Evolutionary conservation across 495 filamentous ascomycete genomes (phyloP).

Genomic region (Aspergillus olivimuriae): DNA sequence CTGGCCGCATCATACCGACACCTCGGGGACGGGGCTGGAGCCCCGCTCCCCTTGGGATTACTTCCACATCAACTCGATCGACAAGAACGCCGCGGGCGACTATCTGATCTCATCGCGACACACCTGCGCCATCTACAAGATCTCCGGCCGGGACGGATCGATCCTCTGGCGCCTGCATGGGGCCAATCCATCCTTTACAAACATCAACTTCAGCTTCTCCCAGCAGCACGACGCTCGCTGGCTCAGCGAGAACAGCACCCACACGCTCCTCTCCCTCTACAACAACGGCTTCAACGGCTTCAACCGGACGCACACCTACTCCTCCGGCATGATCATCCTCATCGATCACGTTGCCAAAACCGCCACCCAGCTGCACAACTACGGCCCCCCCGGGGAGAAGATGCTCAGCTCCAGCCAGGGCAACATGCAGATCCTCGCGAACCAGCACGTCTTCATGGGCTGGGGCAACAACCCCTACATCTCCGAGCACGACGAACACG

Average conservation of each 20-base stretch:
- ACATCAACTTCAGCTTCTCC: slow-evolving; percentile 49
- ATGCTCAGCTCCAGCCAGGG: slow-evolving; percentile 55
- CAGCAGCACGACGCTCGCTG: slow-evolving; percentile 59
- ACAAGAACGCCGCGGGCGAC: slow-evolving; percentile 50
- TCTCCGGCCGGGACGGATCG: slow-evolving; percentile 52
- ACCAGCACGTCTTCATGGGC: slow-evolving; percentile 51
- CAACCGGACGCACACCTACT: slow-evolving; percentile 41
- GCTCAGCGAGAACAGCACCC: slow-evolving; percentile 44
- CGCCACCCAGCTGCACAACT: slow-evolving; percentile 40
- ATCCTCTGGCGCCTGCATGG: slow-evolving; percentile 55
- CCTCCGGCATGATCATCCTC: slow-evolving; percentile 52
- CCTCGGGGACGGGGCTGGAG: slow-evolving; percentile 37
- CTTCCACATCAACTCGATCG: slow-evolving; percentile 61
- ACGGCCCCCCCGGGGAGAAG: slow-evolving; percentile 31
- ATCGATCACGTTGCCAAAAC: slow-evolving; percentile 48
- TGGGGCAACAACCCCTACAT: slow-evolving; percentile 55
- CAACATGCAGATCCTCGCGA: slow-evolving; percentile 51
- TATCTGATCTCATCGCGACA: slow-evolving; percentile 57
- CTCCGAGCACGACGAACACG: slow-evolving; percentile 51
- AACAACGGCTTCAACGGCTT: slow-evolving; percentile 50
- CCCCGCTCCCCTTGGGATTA: slow-evolving; percentile 52
- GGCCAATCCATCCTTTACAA: slow-evolving; percentile 38
- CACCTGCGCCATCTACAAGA: slow-evolving; percentile 51
- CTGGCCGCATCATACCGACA: slow-evolving; percentile 39
- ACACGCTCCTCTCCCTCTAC: slow-evolving; percentile 47